Evolutionary conservation across 208 protist species (phyloP).

Genomic region (Trichomonas vaginalis): DNA sequence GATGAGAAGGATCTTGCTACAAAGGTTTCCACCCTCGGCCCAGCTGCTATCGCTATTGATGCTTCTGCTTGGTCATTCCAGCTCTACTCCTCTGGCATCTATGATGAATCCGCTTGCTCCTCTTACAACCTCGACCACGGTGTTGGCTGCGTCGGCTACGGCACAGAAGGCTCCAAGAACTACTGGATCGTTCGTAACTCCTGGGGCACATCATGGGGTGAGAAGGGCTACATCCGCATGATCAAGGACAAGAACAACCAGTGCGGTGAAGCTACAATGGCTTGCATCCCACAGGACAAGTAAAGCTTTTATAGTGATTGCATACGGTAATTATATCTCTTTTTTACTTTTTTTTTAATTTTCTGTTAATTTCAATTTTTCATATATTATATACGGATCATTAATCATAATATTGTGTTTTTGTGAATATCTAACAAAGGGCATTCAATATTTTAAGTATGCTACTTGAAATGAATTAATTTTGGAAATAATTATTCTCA

Average conservation of each 20-base stretch:
- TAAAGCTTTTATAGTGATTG: too few species aligned
- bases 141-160: slow-evolving; percentile 25
- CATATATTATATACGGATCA: too few species aligned
- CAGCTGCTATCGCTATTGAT: slow-evolving; percentile 32
- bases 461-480: too few species aligned
- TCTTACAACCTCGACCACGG: slow-evolving; percentile 27
- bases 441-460: too few species aligned
- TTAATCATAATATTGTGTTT: too few species aligned
- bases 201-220: slow-evolving; percentile 27
- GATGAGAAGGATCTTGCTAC: slow-evolving; percentile 18
- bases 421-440: too few species aligned
- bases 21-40: background rate
- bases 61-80: slow-evolving; percentile 27
- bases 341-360: too few species aligned
- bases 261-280: slow-evolving; percentile 22
- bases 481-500: too few species aligned
- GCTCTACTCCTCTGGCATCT: slow-evolving; percentile 28
- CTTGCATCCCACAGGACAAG: background rate
- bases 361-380: too few species aligned
- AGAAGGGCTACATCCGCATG: slow-evolving; percentile 25
- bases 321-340: too few species aligned
- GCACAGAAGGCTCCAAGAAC: slow-evolving; percentile 11
- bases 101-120: slow-evolving; percentile 24
- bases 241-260: slow-evolving; percentile 23
- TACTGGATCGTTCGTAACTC: slow-evolving; percentile 32